Conservation (phyloP, 169 alveolate genomes). For the Cryptosporidium bovis region DNA sequence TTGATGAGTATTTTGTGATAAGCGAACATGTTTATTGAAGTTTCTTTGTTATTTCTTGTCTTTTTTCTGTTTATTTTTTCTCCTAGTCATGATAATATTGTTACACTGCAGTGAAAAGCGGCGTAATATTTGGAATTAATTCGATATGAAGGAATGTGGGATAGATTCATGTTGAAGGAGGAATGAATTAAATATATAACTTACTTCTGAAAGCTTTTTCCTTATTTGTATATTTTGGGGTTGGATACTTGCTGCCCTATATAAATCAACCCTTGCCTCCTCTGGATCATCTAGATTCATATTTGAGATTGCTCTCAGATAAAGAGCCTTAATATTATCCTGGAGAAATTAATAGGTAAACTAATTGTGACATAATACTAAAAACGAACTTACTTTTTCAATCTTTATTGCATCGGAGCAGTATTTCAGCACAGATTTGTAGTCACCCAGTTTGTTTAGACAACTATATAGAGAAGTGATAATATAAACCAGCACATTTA, state of each 20-base stretch:
- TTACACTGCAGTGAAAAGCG: no score
- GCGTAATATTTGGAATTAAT: no score
- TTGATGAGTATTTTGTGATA: no score
- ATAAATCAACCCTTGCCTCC: slow-evolving; percentile 50
- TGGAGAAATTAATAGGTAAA: background rate
- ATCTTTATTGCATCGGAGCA: slow-evolving; percentile 40
- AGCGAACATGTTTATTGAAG: no score
- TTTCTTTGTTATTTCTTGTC: no score
- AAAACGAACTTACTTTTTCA: slow-evolving; percentile 25
- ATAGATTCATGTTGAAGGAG: no score
- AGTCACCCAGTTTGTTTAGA: slow-evolving; percentile 16
- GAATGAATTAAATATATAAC: background rate
- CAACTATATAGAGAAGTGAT: slow-evolving; percentile 9
- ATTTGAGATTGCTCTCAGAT: slow-evolving; percentile 52
- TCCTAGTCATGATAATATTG: no score
- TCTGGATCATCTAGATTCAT: slow-evolving; percentile 33
- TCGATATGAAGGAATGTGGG: no score
- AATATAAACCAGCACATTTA: background rate
- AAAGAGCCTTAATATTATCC: slow-evolving; percentile 63
- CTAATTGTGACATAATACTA: background rate
- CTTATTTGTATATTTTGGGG: slow-evolving; percentile 58
- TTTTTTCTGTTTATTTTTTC: no score
- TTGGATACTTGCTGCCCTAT: slow-evolving; percentile 57
- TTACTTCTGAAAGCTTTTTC: slow-evolving; percentile 52
- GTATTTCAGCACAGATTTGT: slow-evolving; percentile 21